phyloP scores from a whole-genome alignment of 2,329 filamentous ascomycete genomes.

The Chaetomiaceae sp. region DNA sequence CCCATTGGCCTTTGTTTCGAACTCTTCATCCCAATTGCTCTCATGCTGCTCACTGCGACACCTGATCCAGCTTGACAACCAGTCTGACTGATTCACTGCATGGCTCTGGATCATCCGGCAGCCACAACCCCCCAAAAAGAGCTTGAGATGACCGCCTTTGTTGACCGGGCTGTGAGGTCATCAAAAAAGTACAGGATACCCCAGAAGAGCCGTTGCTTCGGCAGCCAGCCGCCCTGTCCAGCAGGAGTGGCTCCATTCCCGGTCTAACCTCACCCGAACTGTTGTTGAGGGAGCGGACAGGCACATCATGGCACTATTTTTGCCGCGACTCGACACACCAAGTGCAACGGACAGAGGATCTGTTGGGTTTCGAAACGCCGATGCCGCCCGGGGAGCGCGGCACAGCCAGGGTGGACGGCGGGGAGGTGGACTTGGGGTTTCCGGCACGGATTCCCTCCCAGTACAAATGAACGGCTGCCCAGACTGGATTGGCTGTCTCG shows the following conservation, averaged over 20 bases:
- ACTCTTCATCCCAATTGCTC: no score
- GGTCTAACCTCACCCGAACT: no score
- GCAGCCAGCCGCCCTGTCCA: no score
- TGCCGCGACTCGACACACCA: conserved; percentile 7
- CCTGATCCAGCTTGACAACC: no score
- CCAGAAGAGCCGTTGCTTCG: conserved; percentile 7
- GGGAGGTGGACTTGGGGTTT: neutral
- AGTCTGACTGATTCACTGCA: no score
- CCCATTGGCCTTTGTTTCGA: no score
- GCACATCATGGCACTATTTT: neutral
- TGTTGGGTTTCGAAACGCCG: conserved; percentile 18
- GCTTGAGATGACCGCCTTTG: neutral
- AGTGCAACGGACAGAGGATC: conserved; percentile 13
- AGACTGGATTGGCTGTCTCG: neutral
- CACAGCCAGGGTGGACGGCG: conserved; percentile 6
- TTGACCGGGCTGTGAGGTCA: neutral
- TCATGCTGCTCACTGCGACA: no score
- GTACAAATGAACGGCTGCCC: no score
- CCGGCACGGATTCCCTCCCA: neutral
- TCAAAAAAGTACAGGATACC: conserved; percentile 4
- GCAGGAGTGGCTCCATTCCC: no score
- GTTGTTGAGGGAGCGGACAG: neutral
- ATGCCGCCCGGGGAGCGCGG: conserved; percentile 12
- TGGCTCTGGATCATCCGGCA: neutral
- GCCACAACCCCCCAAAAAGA: neutral